Evolutionary conservation across 2,329 filamentous ascomycete genomes (phyloP).

Genomic region (Dactylellina parvicollis): DNA sequence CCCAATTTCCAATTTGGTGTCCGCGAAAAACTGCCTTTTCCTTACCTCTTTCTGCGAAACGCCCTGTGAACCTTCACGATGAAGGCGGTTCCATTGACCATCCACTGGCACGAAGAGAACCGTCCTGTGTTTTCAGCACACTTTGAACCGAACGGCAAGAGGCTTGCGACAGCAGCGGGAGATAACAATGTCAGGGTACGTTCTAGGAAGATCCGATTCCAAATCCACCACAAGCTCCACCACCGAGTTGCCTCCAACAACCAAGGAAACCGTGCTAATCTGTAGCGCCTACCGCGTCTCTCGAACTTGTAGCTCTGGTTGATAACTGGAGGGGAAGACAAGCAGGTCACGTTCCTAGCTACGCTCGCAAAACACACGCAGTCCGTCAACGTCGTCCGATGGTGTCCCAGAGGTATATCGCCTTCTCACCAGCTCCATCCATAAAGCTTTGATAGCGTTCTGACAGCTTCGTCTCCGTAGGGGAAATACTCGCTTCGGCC

Average conservation of each 20-base stretch:
- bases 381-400: constrained; percentile 96
- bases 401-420: constrained; percentile 84
- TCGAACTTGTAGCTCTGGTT: constrained; percentile 78
- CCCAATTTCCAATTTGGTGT: no score
- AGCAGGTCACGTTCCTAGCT: constrained; percentile 89
- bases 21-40: no score
- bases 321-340: constrained; percentile 84
- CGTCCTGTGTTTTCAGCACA: constrained; percentile 96
- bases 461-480: constrained; percentile 63
- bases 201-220: constrained; percentile 45
- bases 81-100: constrained; percentile 95
- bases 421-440: background rate
- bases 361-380: constrained; percentile 94
- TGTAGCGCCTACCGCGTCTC: constrained; percentile 27
- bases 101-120: constrained; percentile 99
- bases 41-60: constrained; percentile 42
- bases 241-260: background rate
- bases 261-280: constrained; percentile 56
- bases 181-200: constrained; percentile 94
- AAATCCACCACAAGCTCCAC: background rate
- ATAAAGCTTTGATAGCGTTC: background rate
- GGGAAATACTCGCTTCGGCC: constrained; percentile 90
- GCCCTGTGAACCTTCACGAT: constrained; percentile 66
- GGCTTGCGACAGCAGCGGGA: constrained; percentile 91
- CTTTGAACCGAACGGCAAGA: constrained; percentile 91